Evolutionary conservation across 164 flowering plant species (phyloP), one percentile per base, ranked within the genome.

Genomic region (Aristolochia californica): DNA sequence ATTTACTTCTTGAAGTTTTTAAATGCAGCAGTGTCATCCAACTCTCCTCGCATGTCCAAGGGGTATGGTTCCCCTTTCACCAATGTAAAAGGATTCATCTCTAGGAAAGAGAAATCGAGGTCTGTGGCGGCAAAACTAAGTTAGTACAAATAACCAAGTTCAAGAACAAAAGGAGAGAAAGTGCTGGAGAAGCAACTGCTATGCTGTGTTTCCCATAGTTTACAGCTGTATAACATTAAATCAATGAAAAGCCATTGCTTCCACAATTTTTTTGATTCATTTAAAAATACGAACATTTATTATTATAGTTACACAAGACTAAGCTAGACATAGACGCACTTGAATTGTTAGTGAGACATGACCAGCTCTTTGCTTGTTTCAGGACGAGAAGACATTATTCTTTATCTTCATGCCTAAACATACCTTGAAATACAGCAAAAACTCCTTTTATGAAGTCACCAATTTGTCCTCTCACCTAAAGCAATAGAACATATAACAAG

Each of bases 21-120:
- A 72, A 89, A 89, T 30, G 91, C 82, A 56, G 97, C 95, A 54
- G 97, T 89, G 58, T 89, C 95, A 74, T 89, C 97, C 79, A 89
- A 61, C 59, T 87, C 97, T 49, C 97, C 97, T 52, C 95, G 78
- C 97, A 85, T 90, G 64, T 90, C 95, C 72, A 90, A 65, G 12
- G 95, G 95, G 70, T 83, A 87, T 58, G 93, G 95, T 69, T 84
- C 75, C 47, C 90, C 95, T 58, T 85, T 65, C 45, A 89, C 86
- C 67, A 89, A 68, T 11, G 97, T 83, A 65, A 89, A 89, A 8
- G 97, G 95, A 70, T 90, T 90, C 97, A 87, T 87, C 78, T 90
- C 97, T 58, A 90, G 57, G 69, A 90, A 87, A 63, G 78, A 83
- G 77, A 87, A 90, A 72, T 90, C 97, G 59, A 90, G 74, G 74